phyloP scores from a whole-genome alignment of 768 basidiomycete species.

The Boletus rubropictus region DNA sequence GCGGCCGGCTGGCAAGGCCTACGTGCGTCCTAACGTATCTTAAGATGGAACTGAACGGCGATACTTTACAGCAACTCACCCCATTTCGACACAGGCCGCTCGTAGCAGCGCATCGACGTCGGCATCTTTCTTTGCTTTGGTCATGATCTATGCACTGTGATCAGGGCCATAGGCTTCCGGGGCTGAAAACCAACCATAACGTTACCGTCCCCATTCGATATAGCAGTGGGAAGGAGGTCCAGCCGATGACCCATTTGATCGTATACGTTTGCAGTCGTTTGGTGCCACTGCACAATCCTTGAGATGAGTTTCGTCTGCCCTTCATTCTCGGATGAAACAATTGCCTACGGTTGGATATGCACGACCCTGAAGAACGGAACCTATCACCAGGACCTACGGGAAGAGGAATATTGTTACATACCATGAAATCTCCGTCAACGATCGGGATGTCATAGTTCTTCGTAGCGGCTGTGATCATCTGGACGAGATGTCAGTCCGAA shows the following conservation, averaged over 20 bases:
- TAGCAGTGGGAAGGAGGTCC: slow-evolving; percentile 30
- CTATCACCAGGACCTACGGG: slow-evolving; percentile 2
- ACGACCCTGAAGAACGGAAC: slow-evolving; percentile 29
- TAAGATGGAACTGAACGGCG: not conserved
- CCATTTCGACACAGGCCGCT: slow-evolving; percentile 48
- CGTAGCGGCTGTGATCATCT: slow-evolving; percentile 35
- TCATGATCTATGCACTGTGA: slow-evolving; percentile 31
- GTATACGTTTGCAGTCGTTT: slow-evolving; percentile 30
- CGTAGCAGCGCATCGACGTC: slow-evolving; percentile 43
- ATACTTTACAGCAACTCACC: slow-evolving; percentile 20
- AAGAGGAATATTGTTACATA: slow-evolving; percentile 6
- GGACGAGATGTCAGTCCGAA: slow-evolving; percentile 8
- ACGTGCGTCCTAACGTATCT: slow-evolving; percentile 34
- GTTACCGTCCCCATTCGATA: slow-evolving; percentile 37
- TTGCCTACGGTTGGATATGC: slow-evolving; percentile 28
- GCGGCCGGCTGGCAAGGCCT: slow-evolving; percentile 39
- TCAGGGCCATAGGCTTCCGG: slow-evolving; percentile 8
- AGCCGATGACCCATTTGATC: slow-evolving; percentile 22
- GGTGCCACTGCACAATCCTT: slow-evolving; percentile 19
- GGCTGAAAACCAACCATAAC: slow-evolving; percentile 21
- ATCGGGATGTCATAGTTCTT: slow-evolving; percentile 36
- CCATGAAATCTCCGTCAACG: slow-evolving; percentile 44
- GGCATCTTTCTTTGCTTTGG: slow-evolving; percentile 38
- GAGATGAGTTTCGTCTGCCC: not conserved
- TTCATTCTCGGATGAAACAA: slow-evolving; percentile 10